These are phyloP conservation scores for Fraxinus baroniana DNA, from an alignment of 305 asterid genomes.

Conservation along the genomic window DNA sequence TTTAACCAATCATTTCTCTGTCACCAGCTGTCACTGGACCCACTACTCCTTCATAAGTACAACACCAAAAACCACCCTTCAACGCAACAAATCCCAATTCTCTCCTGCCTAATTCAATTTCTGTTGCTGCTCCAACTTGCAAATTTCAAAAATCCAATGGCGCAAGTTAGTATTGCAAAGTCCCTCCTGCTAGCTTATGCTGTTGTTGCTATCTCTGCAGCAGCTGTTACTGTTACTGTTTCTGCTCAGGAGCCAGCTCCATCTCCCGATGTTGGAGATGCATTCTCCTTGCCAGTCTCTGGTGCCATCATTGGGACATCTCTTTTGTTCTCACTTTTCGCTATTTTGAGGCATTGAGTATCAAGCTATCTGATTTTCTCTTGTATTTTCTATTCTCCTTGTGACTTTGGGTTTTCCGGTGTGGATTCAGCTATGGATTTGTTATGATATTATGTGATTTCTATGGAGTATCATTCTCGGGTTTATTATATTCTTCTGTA, in stretches of 20 bases:
- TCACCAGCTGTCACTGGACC: constrained; percentile 41
- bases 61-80: neutral
- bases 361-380: neutral
- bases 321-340: constrained; percentile 35
- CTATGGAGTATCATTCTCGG: neutral
- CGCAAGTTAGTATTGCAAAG: constrained; percentile 36
- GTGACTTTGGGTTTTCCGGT: neutral
- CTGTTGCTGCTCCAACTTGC: neutral
- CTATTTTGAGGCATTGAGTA: constrained; percentile 38
- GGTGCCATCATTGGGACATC: constrained; percentile 36
- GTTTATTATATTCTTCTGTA: neutral
- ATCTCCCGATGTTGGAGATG: constrained; percentile 47
- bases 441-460: neutral
- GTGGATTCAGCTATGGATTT: neutral
- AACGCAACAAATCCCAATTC: neutral
- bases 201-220: constrained; percentile 33
- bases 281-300: constrained; percentile 36
- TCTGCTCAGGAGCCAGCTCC: constrained; percentile 51
- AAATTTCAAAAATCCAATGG: constrained; percentile 31
- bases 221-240: constrained; percentile 29
- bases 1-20: constrained; percentile 17
- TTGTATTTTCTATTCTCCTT: neutral
- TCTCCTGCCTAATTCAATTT: neutral
- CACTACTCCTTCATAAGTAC: constrained; percentile 24
- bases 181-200: constrained; percentile 28